These are phyloP conservation scores for Mycena metata DNA, from an alignment of 768 basidiomycete genomes.

Conservation along the genomic window DNA sequence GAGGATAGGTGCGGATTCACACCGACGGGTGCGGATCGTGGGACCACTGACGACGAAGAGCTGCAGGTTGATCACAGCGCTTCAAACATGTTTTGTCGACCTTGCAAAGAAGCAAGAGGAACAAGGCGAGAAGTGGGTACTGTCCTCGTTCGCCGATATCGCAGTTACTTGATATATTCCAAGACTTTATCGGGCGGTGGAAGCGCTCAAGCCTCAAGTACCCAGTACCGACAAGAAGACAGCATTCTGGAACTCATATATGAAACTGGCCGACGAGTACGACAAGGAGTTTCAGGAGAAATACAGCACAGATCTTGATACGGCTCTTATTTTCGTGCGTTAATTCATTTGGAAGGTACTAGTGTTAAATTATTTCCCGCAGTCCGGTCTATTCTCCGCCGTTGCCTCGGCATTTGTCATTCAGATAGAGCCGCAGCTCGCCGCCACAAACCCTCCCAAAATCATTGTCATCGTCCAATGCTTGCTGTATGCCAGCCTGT, in stretches of 20 bases:
- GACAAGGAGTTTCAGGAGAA: constrained; percentile 10
- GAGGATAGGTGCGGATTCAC: no score
- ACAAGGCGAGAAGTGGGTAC: no score
- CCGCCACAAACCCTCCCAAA: no score
- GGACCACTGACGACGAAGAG: no score
- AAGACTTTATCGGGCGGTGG: not conserved
- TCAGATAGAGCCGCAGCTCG: not conserved
- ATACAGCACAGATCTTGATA: constrained; percentile 10
- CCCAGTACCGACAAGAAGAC: not conserved
- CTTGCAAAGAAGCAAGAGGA: no score
- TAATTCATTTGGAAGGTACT: no score
- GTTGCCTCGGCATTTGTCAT: not conserved
- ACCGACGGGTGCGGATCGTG: no score
- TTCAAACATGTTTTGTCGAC: no score
- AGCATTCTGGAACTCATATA: constrained; percentile 5
- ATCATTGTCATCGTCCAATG: not conserved
- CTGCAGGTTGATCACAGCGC: no score
- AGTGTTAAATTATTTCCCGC: no score
- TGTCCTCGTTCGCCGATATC: no score
- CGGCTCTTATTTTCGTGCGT: constrained; percentile 11
- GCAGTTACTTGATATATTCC: no score
- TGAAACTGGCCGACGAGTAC: constrained; percentile 2
- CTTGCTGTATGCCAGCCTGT: constrained; percentile 1
- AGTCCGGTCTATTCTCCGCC: constrained; percentile 9
- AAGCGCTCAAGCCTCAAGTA: not conserved